Conservation (phyloP, 2,329 filamentous ascomycete genomes). For the Grosmannia huntii region DNA sequence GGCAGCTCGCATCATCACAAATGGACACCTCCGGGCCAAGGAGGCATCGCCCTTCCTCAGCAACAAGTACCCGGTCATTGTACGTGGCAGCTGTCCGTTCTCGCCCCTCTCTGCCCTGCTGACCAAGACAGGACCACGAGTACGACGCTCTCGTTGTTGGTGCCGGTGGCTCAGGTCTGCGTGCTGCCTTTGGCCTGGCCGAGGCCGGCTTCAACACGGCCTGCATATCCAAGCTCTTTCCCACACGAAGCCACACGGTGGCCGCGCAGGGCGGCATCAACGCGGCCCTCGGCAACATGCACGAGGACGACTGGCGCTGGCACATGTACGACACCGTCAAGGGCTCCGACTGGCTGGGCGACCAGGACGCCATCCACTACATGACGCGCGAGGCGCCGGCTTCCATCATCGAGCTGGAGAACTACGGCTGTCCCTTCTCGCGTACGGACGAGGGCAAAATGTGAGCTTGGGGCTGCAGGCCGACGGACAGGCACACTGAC, state of each 20-base stretch:
- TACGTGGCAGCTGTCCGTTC: slow-evolving; percentile 30
- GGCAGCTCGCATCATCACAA: slow-evolving; percentile 72
- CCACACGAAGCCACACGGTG: slow-evolving; percentile 74
- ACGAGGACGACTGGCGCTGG: slow-evolving; percentile 97
- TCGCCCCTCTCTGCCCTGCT: not conserved
- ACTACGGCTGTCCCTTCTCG: slow-evolving; percentile 95
- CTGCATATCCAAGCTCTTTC: slow-evolving; percentile 79
- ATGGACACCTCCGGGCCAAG: slow-evolving; percentile 77
- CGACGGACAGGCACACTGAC: not conserved
- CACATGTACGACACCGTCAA: slow-evolving; percentile 99
- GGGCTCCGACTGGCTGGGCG: slow-evolving; percentile 92
- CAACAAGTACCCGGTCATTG: slow-evolving; percentile 88
- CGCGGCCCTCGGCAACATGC: slow-evolving; percentile 86
- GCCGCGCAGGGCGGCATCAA: slow-evolving; percentile 78
- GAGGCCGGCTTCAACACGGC: slow-evolving; percentile 85
- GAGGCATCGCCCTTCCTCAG: slow-evolving; percentile 80
- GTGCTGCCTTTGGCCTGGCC: slow-evolving; percentile 73
- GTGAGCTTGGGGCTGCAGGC: slow-evolving; percentile 31
- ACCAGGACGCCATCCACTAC: slow-evolving; percentile 96
- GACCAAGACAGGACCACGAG: slow-evolving; percentile 63
- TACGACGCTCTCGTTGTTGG: slow-evolving; percentile 95
- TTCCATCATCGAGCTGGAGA: slow-evolving; percentile 87
- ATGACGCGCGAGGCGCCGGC: slow-evolving; percentile 92
- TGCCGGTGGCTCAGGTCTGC: slow-evolving; percentile 68
- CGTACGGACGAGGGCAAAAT: slow-evolving; percentile 95